Percentiles rank a stretch among this genome's conserved stretches.
These are phyloP conservation scores for Saccharomycopsis hybrid DNA, from an alignment of 1,139 yeast genomes.

Conservation along the genomic window DNA sequence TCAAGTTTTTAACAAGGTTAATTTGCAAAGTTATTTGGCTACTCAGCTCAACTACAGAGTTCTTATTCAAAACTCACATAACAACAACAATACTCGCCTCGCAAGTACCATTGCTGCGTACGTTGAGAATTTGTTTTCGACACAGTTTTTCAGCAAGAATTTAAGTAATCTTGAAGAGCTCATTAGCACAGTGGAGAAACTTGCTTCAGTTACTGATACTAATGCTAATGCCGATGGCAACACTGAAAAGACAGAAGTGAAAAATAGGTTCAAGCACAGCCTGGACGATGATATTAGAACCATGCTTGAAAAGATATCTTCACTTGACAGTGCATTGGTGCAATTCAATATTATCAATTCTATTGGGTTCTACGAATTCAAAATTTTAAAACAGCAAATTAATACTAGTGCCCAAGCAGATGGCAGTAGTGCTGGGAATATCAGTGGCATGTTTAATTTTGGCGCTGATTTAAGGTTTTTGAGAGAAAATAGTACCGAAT, in stretches of 20 bases:
- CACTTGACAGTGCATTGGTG: background rate
- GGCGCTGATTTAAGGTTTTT: background rate
- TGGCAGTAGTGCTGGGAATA: no score
- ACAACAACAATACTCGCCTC: no score
- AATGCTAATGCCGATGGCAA: no score
- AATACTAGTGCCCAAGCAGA: background rate
- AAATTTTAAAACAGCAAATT: background rate
- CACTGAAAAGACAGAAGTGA: no score
- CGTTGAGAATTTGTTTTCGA: background rate
- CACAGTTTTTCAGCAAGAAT: background rate
- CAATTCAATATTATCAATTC: constrained; percentile 6
- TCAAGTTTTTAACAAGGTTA: background rate
- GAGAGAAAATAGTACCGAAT: background rate
- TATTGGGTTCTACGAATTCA: constrained; percentile 1
- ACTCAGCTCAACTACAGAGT: constrained; percentile 1
- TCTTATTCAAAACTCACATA: background rate
- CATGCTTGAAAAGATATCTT: background rate
- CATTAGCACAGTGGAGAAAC: background rate
- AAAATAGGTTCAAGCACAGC: no score
- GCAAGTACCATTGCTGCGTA: no score
- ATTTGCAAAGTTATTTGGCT: background rate
- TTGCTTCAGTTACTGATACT: no score
- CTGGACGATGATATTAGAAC: no score
- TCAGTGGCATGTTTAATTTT: background rate
- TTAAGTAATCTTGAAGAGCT: background rate